Percentiles rank a stretch among this genome's conserved stretches.
phyloP scores from a whole-genome alignment of 805 yeast genomes.

The Yarrowia keelungensis region DNA sequence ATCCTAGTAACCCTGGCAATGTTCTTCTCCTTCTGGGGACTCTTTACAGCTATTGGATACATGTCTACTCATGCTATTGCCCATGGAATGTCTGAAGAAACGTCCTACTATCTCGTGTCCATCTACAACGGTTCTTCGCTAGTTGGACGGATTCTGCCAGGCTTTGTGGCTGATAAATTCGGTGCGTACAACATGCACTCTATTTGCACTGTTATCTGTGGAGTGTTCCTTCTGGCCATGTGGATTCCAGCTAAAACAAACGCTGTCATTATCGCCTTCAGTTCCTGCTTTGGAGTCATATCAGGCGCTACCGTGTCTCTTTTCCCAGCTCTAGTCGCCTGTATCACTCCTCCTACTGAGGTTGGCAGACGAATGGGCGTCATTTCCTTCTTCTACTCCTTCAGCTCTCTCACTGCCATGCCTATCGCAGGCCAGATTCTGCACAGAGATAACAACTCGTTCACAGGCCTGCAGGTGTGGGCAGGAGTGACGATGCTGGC shows the following conservation, averaged over 20 bases:
- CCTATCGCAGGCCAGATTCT: conserved; percentile 50
- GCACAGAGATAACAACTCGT: neutral
- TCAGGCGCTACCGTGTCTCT: conserved; percentile 68
- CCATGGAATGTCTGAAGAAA: conserved; percentile 41
- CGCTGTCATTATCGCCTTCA: conserved; percentile 58
- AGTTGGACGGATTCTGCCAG: conserved; percentile 63
- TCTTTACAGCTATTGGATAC: conserved; percentile 61
- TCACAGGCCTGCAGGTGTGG: conserved; percentile 28
- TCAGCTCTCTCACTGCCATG: conserved; percentile 51
- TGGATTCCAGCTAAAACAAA: conserved; percentile 61
- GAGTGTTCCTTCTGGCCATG: conserved; percentile 58
- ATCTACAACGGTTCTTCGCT: conserved; percentile 59
- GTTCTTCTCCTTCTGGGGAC: conserved; percentile 58
- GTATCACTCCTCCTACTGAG: conserved; percentile 65
- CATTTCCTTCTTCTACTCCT: conserved; percentile 57
- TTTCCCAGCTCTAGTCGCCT: conserved; percentile 71
- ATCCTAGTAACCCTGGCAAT: conserved; percentile 46
- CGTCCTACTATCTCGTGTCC: conserved; percentile 54
- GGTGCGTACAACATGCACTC: conserved; percentile 67
- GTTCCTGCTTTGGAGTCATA: conserved; percentile 62
- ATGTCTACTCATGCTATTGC: conserved; percentile 61
- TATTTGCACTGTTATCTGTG: conserved; percentile 54
- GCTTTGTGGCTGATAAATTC: conserved; percentile 58
- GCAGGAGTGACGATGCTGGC: conserved; percentile 29
- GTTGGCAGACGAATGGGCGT: conserved; percentile 78